Evolutionary conservation across 2,329 filamentous ascomycete genomes (phyloP), one percentile per base, ranked within the genome.

Genomic region (Ophiostoma himal-ulmi): DNA sequence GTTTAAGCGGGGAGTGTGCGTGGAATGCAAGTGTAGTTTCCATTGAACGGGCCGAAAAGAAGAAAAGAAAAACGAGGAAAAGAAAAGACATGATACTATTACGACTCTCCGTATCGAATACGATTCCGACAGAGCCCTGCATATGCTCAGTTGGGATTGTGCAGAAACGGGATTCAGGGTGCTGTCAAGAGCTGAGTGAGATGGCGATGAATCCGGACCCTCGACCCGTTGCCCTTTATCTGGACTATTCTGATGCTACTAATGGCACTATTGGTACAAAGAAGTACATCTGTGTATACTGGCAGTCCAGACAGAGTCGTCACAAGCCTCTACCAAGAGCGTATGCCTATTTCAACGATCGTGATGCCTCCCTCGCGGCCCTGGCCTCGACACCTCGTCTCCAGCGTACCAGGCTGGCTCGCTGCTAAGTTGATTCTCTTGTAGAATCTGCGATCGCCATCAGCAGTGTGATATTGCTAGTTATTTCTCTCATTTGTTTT

Each of bases 1-100:
- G 52, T 57, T 57, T 57, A 57, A 57, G 52, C 52, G 52, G 52
- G 52, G 52, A 57, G 52, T 57, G 52, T 57, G 52, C 52, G 52
- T 57, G 52, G 52, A 26, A 22, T 13, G 52, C 10, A 57, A 57
- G 52, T 57, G 52, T 57, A 57, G 8, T 11, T 57, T 57, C 44
- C 44, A 26, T 22, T 26, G 52, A 57, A 57, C 52, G 52, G 52
- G 52, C 52, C 52, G 52, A 57, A 57, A 57, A 26, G 52, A 17
- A 48, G 44, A 6, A 20, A 17, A 48, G 14, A 17, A 20, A 13
- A 13, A 17, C 11, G 44, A 48, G 44, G 8, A 17, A n/a, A 48
- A 22, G 52, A 57, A 3, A 17, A 48, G 6, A 7, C 17, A 10
- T 39, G 37, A 11, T 39, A 13, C 37, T 1, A 39, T 10, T 7